A percentile compares a stretch with the other conserved stretches of the same genome.
Conservation (phyloP, 2,329 filamentous ascomycete genomes). For the Coleophoma eucalyptorum region DNA sequence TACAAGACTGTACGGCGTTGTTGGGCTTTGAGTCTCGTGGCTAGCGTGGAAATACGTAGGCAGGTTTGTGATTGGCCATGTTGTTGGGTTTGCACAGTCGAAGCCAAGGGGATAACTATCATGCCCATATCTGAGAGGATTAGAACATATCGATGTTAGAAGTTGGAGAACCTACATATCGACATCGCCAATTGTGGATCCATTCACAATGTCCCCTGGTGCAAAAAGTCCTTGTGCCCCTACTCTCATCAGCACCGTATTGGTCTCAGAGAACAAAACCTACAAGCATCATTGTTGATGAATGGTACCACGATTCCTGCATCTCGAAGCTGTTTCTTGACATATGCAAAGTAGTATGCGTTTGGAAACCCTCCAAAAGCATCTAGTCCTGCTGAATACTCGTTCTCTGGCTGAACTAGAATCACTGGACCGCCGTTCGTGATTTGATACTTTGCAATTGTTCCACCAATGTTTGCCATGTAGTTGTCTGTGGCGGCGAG, state of each 20-base stretch:
- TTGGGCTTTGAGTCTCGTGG: conserved; percentile 59
- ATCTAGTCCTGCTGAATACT: conserved; percentile 56
- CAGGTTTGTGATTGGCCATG: conserved; percentile 54
- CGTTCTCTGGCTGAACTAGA: conserved; percentile 77
- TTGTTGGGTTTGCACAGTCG: conserved; percentile 40
- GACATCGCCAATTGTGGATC: conserved; percentile 23
- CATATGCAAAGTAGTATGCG: conserved; percentile 64
- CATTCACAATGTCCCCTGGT: conserved; percentile 20
- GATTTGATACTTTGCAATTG: conserved; percentile 73
- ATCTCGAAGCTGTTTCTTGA: conserved; percentile 63
- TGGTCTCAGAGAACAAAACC: neutral
- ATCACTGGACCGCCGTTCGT: conserved; percentile 81
- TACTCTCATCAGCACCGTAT: conserved; percentile 1
- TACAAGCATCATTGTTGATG: conserved; percentile 67
- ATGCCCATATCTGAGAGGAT: conserved; percentile 24
- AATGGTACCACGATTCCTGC: conserved; percentile 71
- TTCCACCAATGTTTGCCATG: conserved; percentile 49
- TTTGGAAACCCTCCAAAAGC: conserved; percentile 56
- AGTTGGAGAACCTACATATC: conserved; percentile 13
- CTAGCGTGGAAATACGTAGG: conserved; percentile 50
- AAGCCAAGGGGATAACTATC: conserved; percentile 42
- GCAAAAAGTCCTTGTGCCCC: conserved; percentile 21
- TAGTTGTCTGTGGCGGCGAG: conserved; percentile 65
- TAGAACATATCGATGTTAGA: no score
- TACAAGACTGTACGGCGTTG: conserved; percentile 58